phyloP scores from a whole-genome alignment of 1,139 yeast species.

The Entelexis sorbosivorans region DNA sequence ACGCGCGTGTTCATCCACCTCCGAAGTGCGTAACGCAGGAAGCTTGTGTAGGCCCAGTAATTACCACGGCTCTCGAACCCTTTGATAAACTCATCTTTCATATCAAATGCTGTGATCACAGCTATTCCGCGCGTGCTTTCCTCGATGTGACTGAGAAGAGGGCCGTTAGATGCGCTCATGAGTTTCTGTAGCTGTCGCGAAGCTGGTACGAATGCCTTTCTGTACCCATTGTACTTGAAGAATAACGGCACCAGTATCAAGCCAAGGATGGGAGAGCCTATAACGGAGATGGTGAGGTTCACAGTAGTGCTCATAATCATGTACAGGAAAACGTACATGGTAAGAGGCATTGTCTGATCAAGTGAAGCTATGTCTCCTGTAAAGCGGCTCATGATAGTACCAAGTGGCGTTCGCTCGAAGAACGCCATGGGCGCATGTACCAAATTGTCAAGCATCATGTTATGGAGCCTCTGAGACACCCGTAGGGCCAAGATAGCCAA shows the following conservation, averaged over 20 bases:
- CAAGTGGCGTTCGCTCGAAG: conserved; percentile 58
- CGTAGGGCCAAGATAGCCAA: conserved; percentile 21
- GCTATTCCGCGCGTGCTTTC: conserved; percentile 63
- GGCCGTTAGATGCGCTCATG: conserved; percentile 61
- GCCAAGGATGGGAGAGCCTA: conserved; percentile 57
- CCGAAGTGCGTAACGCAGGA: conserved; percentile 45
- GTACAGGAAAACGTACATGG: conserved; percentile 38
- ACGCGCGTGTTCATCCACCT: conserved; percentile 67
- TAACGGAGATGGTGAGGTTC: conserved; percentile 52
- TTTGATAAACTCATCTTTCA: conserved; percentile 41
- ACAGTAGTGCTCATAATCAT: conserved; percentile 43
- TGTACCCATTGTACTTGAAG: conserved; percentile 66
- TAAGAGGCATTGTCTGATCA: conserved; percentile 32
- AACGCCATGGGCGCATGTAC: conserved; percentile 63
- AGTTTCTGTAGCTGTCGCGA: conserved; percentile 70
- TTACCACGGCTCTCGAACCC: conserved; percentile 50
- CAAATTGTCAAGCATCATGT: conserved; percentile 66
- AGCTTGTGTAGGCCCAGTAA: conserved; percentile 48
- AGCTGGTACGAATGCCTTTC: conserved; percentile 63
- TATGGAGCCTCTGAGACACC: conserved; percentile 41
- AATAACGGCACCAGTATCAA: conserved; percentile 39
- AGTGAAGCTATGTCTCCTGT: conserved; percentile 60
- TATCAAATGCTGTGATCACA: conserved; percentile 50
- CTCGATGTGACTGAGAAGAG: conserved; percentile 67
- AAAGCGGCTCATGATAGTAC: conserved; percentile 59